These are phyloP conservation scores for Davidsoniella eucalypti DNA, from an alignment of 2,329 filamentous ascomycete species.

Conservation along the genomic window DNA sequence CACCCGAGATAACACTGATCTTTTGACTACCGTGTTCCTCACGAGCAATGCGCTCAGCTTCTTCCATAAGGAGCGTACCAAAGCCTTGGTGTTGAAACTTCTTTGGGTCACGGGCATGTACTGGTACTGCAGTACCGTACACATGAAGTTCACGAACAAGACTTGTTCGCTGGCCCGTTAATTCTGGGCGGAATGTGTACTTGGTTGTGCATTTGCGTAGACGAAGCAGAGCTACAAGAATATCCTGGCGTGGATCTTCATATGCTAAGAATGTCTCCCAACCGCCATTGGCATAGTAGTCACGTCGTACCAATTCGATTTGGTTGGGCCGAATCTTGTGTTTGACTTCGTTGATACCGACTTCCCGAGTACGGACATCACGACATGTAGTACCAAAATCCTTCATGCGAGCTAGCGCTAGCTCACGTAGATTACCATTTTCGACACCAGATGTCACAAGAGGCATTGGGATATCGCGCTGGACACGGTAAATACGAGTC, in stretches of 20 bases:
- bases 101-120: slow-evolving; percentile 83
- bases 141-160: slow-evolving; percentile 91
- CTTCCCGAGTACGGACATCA: slow-evolving; percentile 88
- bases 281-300: slow-evolving; percentile 88
- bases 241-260: slow-evolving; percentile 96
- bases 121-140: slow-evolving; percentile 91
- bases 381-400: slow-evolving; percentile 96
- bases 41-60: slow-evolving; percentile 85
- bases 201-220: slow-evolving; percentile 80
- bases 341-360: slow-evolving; percentile 98
- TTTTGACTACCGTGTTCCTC: slow-evolving; percentile 90
- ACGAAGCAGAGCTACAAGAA: slow-evolving; percentile 77
- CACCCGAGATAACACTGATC: slow-evolving; percentile 94
- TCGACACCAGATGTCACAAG: slow-evolving; percentile 97
- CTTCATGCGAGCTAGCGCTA: slow-evolving; percentile 94
- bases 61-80: slow-evolving; percentile 91
- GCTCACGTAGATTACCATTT: slow-evolving; percentile 87
- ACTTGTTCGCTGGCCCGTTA: slow-evolving; percentile 73
- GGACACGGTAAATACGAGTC: slow-evolving; percentile 96
- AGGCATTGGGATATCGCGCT: slow-evolving; percentile 99
- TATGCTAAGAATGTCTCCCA: slow-evolving; percentile 99
- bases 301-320: slow-evolving; percentile 82
- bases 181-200: slow-evolving; percentile 82
- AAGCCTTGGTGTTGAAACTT: slow-evolving; percentile 99
- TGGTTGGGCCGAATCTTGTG: slow-evolving; percentile 95